These are phyloP conservation scores for Nemania sp. DNA, from an alignment of 2,329 filamentous ascomycete species.

Conservation along the genomic window DNA sequence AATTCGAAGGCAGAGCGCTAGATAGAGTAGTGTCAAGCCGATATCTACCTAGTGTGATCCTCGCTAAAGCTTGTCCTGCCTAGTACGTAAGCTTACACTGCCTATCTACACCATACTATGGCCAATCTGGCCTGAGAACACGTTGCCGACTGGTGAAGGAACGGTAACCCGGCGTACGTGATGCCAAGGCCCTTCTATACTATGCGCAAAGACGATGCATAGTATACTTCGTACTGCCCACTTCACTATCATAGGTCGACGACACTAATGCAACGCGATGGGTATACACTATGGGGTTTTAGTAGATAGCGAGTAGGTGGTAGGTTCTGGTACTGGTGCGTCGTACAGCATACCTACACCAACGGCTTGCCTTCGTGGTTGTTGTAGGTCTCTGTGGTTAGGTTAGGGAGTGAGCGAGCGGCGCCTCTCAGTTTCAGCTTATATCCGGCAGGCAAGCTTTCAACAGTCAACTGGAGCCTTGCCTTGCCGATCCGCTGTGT, in stretches of 20 bases:
- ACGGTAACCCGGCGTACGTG: constrained; percentile 13
- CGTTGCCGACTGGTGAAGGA: constrained; percentile 13
- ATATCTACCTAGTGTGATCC: too few relatives aligned
- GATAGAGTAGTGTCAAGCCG: too few relatives aligned
- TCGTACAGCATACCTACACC: background rate
- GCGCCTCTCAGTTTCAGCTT: constrained; percentile 11
- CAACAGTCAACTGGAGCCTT: constrained; percentile 10
- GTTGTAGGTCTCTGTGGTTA: background rate
- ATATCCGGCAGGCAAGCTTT: constrained; percentile 12
- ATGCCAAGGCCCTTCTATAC: constrained; percentile 14
- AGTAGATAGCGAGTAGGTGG: too few relatives aligned
- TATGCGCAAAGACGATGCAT: constrained; percentile 1
- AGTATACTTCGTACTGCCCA: too few relatives aligned
- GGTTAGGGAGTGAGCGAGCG: background rate
- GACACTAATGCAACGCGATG: too few relatives aligned
- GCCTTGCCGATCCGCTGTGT: constrained; percentile 15
- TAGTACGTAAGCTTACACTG: constrained; percentile 18
- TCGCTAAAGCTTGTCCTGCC: constrained; percentile 5
- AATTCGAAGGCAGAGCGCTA: too few relatives aligned
- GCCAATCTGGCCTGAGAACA: constrained; percentile 14
- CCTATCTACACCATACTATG: background rate
- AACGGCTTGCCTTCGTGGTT: background rate
- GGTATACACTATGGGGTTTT: too few relatives aligned
- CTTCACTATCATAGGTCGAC: background rate
- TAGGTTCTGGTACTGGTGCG: background rate